Conservation (phyloP, 2,329 filamentous ascomycete genomes). For the Passalora sequoiae region DNA sequence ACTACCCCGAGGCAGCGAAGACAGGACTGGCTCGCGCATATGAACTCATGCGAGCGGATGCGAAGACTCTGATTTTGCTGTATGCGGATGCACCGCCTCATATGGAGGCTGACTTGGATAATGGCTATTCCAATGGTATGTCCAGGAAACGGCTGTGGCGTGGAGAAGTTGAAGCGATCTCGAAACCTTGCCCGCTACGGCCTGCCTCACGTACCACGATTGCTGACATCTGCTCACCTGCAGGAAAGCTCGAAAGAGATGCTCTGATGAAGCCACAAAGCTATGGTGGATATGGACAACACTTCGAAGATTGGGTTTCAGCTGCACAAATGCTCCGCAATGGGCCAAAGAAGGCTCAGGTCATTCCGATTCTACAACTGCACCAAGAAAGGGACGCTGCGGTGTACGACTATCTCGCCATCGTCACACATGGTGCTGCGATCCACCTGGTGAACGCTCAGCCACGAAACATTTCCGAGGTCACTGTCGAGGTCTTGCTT, state of each 20-base stretch:
- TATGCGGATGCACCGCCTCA: slow-evolving; percentile 16
- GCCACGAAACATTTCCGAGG: slow-evolving; percentile 13
- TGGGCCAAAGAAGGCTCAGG: slow-evolving; percentile 12
- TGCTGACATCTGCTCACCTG: too few species aligned
- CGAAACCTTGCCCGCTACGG: too few species aligned
- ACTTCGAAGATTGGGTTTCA: slow-evolving; percentile 13
- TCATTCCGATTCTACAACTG: slow-evolving; percentile 8
- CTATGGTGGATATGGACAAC: slow-evolving; percentile 8
- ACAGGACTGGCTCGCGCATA: slow-evolving; percentile 16
- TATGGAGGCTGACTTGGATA: background rate
- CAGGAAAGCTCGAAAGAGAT: too few species aligned
- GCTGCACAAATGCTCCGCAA: slow-evolving; percentile 6
- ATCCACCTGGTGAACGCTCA: slow-evolving; percentile 3
- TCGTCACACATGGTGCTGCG: slow-evolving; percentile 8
- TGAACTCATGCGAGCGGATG: slow-evolving; percentile 11
- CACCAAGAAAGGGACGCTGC: background rate
- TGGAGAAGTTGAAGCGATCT: too few species aligned
- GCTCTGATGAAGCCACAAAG: slow-evolving; percentile 8
- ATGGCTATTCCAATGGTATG: background rate
- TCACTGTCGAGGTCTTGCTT: slow-evolving; percentile 11
- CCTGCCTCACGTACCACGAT: too few species aligned
- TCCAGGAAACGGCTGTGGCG: too few species aligned
- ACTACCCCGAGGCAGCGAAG: slow-evolving; percentile 14
- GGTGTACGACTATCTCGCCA: slow-evolving; percentile 8
- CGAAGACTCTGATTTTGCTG: slow-evolving; percentile 12